Base-by-base conservation (phyloP, 805 yeast species). In the Candida ascalaphidarum region DNA sequence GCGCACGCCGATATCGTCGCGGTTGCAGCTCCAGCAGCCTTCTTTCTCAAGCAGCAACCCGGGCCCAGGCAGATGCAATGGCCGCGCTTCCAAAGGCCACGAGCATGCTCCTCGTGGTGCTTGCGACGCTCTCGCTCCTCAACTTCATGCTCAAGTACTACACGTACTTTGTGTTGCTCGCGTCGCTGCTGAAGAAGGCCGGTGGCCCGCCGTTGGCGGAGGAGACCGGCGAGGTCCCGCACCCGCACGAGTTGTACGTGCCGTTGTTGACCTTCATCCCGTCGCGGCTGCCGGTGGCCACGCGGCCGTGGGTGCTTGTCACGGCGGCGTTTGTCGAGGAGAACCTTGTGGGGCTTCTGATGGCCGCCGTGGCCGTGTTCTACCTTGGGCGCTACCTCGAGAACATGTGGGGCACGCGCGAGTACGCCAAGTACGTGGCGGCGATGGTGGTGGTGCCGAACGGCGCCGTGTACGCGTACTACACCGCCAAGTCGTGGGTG, bases 351-450 rank as follows among this genome's bases (percentile, higher is more conserved):
- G 54, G 67, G 3, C 53, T 65, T 9, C 24, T 57, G 5, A 40
- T 59, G 6, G 51, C 68, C 14, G 41, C 61, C 14, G 32, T 58
- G 14, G 46, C 66, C 11, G 40, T 71, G 9, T 52, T 62, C 29
- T 71, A 68, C 40, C 65, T 80, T 20, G 84, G 83, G 4, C 60
- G 69, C 28, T 80, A 74, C 53, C 65, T 78, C 38, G 88, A 80
- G 43, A 65, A 66, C 35, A 63, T 70, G 22, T 80, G 88, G 86
- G 73, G 79, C 4, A 43, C 71, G 17, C 54, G 45, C 24, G 81
- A 74, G 38, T 55, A 73, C 35, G 40, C 65, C 10, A 61, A 59
- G 37, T 78, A 74, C 44, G 46, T 70, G 6, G 25, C 62, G 6
- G 46, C 66, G 4, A 52, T 50, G 25, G 47, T 61, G 1, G 25